phyloP scores from a whole-genome alignment of 108 stramenopile species.

The Discostella stelligeroides region DNA sequence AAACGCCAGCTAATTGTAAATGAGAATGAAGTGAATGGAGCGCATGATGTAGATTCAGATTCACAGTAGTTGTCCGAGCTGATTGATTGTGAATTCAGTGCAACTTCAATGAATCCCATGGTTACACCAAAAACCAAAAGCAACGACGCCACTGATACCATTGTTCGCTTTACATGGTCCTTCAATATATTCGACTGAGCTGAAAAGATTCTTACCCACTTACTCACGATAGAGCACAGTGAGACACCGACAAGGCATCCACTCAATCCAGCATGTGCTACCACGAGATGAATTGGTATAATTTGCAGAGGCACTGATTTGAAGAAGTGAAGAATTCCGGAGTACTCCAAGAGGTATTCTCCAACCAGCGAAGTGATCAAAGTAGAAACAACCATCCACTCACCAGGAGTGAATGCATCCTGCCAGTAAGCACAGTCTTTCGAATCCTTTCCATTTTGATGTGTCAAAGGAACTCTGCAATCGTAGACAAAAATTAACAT shows the following conservation, averaged over 20 bases:
- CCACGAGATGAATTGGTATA: slow-evolving; percentile 22
- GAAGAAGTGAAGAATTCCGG: neutral
- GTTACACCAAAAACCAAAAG: slow-evolving; percentile 14
- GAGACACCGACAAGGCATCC: slow-evolving; percentile 41
- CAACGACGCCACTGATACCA: neutral
- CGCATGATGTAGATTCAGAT: neutral
- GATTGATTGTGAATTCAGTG: slow-evolving; percentile 4
- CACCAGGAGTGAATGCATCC: slow-evolving; percentile 48
- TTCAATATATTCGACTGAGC: neutral
- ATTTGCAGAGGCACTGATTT: neutral
- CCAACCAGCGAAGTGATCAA: slow-evolving; percentile 29
- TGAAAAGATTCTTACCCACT: neutral
- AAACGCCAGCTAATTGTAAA: neutral
- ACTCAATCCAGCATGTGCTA: slow-evolving; percentile 45
- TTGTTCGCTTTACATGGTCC: neutral
- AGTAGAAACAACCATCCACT: slow-evolving; percentile 48
- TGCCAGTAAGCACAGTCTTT: slow-evolving; percentile 21
- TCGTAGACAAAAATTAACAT: slow-evolving; percentile 12
- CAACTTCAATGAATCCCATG: slow-evolving; percentile 37
- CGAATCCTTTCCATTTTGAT: neutral
- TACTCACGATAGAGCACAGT: slow-evolving; percentile 1
- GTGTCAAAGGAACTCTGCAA: neutral
- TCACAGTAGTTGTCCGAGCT: neutral
- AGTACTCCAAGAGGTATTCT: slow-evolving; percentile 33
- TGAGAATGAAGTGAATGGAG: neutral